Base-by-base conservation (phyloP, 345 rosid genomes). In the Physaria fendleri region DNA sequence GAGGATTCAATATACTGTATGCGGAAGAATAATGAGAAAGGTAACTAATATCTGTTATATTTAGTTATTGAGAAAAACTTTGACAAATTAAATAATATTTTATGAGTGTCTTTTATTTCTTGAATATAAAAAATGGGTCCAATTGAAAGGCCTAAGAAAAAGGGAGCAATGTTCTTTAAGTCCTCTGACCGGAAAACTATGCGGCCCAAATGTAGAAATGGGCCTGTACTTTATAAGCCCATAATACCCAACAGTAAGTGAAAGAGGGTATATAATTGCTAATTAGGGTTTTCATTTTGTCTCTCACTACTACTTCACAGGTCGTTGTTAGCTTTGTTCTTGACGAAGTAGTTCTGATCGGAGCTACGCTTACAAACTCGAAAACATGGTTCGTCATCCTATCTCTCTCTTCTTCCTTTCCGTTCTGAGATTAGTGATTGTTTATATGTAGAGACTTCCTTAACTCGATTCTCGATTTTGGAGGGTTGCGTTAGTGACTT, bases 301-400 rank as follows among this genome's bases (percentile, higher is more conserved):
- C 65, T 67, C 69, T 54, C 54, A 32, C 61, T 32, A 32, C 61
- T 32, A 1, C 52, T 23, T 54, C 54, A 3, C 27, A 46, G 40
- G 38, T 58, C 37, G 44, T 58, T 23, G 23, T 1, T 17, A 40
- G 65, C 56, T n/a, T n/a, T 45, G 12, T 24, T 15, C 1, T 5
- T 14, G 27, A 29, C 4, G n/a, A 21, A 13, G 57, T 23, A 23
- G 48, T 41, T 37, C 50, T 10, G 32, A 67, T 59, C 53, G 28
- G 29, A 50, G 46, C 45, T 39, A 47, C 44, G 5, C 24, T 51
- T 42, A 10, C 32, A 18, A 48, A 6, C 40, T 59, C 18, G n/a
- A 28, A 33, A 59, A 0, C 38, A 68, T 68, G 72, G 72, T 68
- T 59, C 61, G 46, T 51, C 61, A 5, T 33, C 46, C 12, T 15